Base-by-base conservation (phyloP, 164 flowering plant species). In the Tinospora cordifolia region DNA sequence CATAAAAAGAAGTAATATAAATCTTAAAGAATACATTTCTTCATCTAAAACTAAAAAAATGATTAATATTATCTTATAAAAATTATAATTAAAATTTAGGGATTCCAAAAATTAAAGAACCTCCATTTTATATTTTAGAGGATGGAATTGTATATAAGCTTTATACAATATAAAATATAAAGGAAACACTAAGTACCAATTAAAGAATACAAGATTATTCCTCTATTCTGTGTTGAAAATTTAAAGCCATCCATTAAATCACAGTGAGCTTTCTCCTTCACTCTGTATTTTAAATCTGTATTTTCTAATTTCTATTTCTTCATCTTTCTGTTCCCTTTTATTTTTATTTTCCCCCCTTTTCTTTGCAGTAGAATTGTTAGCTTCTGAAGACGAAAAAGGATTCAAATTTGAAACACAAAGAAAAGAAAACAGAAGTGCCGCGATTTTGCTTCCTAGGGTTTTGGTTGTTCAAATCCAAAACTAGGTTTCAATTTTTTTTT, bases 361-460 rank as follows among this genome's bases (percentile, higher is more conserved):
- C 63, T 60, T 24, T 24, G 63, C 27, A 26, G 30, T 26, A 30
- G 36, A 30, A 30, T 30, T n/a, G n/a, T n/a, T 26, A 24, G 30
- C n/a, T 24, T 60, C 34, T 22, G 7, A 11, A 60, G 17, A 60
- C 38, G n/a, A 60, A 60, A 25, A 60, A 25, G 6, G 34, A 60
- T 60, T 24, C 63, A 60, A 24, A 26, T 60, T 60, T 60, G 34
- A 60, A 30, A 30, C 36, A 30, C 2, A 30, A 54, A n/a, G 60
- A 54, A 21, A 54, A 54, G 58, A n/a, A n/a, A 5, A 5, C 9
- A 54, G 36, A 63, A 8, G 41, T 19, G 41, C 47, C 15, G 26
- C 21, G 21, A 17, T 22, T 38, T 65, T 65, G 8, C 0, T 22
- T 65, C 40, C 68, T 21, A 65, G 68, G 68, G 68, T 65, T 65